These are phyloP conservation scores for Botrytis fragariae DNA, from an alignment of 2,329 filamentous ascomycete genomes.

Conservation along the genomic window DNA sequence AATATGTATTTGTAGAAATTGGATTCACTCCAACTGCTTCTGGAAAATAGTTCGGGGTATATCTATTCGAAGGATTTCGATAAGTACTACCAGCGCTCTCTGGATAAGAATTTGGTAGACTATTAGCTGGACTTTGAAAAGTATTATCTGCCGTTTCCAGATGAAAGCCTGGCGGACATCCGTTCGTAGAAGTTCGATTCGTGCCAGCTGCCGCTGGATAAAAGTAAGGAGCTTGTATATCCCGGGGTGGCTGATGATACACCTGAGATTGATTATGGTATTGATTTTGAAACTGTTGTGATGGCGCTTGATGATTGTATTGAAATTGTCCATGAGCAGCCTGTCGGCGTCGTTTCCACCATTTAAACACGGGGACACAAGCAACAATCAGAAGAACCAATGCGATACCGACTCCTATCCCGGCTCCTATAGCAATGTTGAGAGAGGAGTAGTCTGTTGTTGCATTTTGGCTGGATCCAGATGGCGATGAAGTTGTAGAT, in stretches of 20 bases:
- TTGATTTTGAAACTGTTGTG: not conserved
- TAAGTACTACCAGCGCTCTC: not conserved
- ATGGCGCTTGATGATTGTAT: not conserved
- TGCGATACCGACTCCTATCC: not conserved
- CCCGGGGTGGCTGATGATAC: not conserved
- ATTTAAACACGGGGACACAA: not conserved
- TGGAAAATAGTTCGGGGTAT: not conserved
- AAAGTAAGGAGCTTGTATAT: not conserved
- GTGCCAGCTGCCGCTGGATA: not conserved
- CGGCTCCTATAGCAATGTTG: not conserved
- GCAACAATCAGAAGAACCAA: not conserved
- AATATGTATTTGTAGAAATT: not conserved
- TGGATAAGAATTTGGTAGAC: not conserved
- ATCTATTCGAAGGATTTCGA: not conserved
- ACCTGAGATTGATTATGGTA: not conserved
- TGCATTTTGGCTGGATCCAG: not conserved
- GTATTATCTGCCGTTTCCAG: not conserved
- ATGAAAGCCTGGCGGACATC: not conserved
- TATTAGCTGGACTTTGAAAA: not conserved
- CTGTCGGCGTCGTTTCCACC: not conserved
- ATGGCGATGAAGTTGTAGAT: not conserved
- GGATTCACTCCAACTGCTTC: not conserved
- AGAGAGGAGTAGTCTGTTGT: not conserved
- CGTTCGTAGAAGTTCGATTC: not conserved
- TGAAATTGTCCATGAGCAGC: not conserved